Percentiles rank a stretch among this genome's conserved stretches.
Evolutionary conservation across 2,329 filamentous ascomycete genomes (phyloP).

Genomic region (Colletotrichum sp.): DNA sequence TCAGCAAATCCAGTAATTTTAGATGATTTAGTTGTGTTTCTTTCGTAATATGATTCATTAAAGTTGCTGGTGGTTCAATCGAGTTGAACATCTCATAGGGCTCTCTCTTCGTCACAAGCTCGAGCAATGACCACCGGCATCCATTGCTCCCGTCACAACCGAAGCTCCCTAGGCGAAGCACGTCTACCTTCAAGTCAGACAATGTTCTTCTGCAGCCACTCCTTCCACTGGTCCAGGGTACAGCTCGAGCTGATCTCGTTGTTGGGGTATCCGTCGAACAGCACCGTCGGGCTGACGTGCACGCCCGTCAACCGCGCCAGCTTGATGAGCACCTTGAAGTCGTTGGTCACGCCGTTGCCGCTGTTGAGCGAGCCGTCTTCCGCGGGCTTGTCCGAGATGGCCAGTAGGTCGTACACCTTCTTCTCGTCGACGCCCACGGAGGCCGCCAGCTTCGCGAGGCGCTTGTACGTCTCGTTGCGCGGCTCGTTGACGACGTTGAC

Average conservation of each 20-base stretch:
- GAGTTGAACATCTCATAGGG: too few species aligned
- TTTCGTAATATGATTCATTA: background rate
- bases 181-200: slow-evolving; percentile 33
- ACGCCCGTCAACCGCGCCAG: slow-evolving; percentile 79
- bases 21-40: background rate
- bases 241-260: slow-evolving; percentile 81
- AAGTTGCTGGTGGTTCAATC: background rate
- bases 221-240: slow-evolving; percentile 81
- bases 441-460: slow-evolving; percentile 77
- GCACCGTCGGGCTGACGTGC: slow-evolving; percentile 89
- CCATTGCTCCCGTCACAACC: background rate
- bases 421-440: slow-evolving; percentile 72
- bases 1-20: background rate
- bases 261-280: slow-evolving; percentile 86
- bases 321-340: slow-evolving; percentile 85
- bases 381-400: slow-evolving; percentile 70
- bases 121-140: background rate
- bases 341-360: slow-evolving; percentile 84
- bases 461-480: slow-evolving; percentile 82
- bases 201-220: slow-evolving; percentile 73
- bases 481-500: slow-evolving; percentile 82
- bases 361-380: slow-evolving; percentile 74
- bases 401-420: slow-evolving; percentile 72
- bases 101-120: background rate
- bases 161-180: background rate